Evolutionary conservation across 805 yeast species (phyloP).

Genomic region (Ogataea siamensis): DNA sequence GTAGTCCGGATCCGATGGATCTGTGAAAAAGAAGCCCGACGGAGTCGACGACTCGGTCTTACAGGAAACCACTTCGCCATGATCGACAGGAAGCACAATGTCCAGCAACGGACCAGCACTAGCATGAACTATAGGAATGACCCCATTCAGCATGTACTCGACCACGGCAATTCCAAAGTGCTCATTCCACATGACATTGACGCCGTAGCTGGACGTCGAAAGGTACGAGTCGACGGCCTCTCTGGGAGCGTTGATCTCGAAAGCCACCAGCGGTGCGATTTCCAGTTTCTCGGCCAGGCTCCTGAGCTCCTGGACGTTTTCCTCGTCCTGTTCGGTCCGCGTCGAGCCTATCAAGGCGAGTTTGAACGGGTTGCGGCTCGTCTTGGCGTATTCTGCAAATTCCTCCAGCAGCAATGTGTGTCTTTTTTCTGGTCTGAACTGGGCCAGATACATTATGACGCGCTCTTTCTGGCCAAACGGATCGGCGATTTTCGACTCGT

Average conservation of each 20-base stretch:
- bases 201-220: conserved; percentile 62
- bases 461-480: conserved; percentile 32
- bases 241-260: conserved; percentile 68
- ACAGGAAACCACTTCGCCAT: conserved; percentile 14
- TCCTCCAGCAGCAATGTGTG: conserved; percentile 68
- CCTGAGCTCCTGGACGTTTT: conserved; percentile 51
- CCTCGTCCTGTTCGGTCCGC: conserved; percentile 63
- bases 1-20: conserved; percentile 70
- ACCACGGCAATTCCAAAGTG: conserved; percentile 98
- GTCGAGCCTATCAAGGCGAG: conserved; percentile 83
- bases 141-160: conserved; percentile 83
- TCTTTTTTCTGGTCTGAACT: conserved; percentile 93
- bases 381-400: conserved; percentile 51
- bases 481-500: conserved; percentile 33
- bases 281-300: conserved; percentile 41
- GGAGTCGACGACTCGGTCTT: conserved; percentile 34
- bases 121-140: conserved; percentile 87
- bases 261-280: conserved; percentile 39
- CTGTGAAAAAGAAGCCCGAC: conserved; percentile 80
- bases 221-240: conserved; percentile 55
- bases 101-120: conserved; percentile 94
- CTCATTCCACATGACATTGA: conserved; percentile 99
- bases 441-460: conserved; percentile 70
- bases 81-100: conserved; percentile 57
- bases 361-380: conserved; percentile 41